Evolutionary conservation across 1,284 basidiomycete genomes (phyloP).

Genomic region (Sporisorium iseilematis-ciliati): DNA sequence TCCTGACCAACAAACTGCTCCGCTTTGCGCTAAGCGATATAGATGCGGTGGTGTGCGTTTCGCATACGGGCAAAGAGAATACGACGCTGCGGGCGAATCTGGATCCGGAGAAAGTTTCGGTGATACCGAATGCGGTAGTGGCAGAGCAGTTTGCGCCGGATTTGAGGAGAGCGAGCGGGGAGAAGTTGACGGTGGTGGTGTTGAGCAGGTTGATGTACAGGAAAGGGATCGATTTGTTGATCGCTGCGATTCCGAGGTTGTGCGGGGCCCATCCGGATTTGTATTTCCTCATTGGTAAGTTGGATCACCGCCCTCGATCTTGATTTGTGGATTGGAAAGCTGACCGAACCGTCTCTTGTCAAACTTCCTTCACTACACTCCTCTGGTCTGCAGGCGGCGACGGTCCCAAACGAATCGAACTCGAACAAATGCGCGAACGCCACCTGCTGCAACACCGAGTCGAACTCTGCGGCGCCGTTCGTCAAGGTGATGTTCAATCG

Average conservation of each 20-base stretch:
- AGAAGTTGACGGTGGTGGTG: constrained; percentile 83
- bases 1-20: constrained; percentile 95
- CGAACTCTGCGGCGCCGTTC: constrained; percentile 84
- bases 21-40: constrained; percentile 87
- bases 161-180: constrained; percentile 37
- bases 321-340: background rate
- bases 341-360: too few species aligned
- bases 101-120: constrained; percentile 59
- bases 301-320: too few species aligned
- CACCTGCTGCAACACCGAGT: constrained; percentile 89
- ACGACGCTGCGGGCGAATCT: constrained; percentile 85
- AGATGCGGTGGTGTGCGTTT: constrained; percentile 94
- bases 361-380: background rate
- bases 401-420: constrained; percentile 92
- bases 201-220: constrained; percentile 95
- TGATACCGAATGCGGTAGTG: constrained; percentile 92
- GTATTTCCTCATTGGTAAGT: constrained; percentile 85
- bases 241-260: constrained; percentile 89
- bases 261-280: constrained; percentile 86
- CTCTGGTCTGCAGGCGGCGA: constrained; percentile 74
- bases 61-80: constrained; percentile 92
- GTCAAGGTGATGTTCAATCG: constrained; percentile 83
- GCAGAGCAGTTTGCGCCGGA: constrained; percentile 85
- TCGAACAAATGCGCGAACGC: constrained; percentile 95
- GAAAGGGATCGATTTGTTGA: constrained; percentile 95